Base-by-base conservation (phyloP, 1,284 basidiomycete genomes). In the Pseudomicrostroma phylloplanum region DNA sequence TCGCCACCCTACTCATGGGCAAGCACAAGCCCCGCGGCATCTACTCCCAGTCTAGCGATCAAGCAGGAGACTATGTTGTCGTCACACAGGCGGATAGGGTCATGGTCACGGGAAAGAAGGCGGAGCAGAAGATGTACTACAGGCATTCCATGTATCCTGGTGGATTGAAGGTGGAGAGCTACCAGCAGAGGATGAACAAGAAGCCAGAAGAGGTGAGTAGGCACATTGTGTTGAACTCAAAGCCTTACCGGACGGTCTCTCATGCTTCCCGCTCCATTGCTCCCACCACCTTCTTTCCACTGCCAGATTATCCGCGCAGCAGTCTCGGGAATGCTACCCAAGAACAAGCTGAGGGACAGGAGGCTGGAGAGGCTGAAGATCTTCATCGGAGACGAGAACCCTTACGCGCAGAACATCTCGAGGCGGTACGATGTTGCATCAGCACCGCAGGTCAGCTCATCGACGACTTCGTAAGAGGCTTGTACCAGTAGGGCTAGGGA, bases 1-100 rank as follows among this genome's bases (percentile, higher is more conserved):
- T 98, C 76, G 96, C 96, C 0, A 86, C 90, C 62, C 90, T 92
- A 26, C 84, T 98, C 60, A 97, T 97, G 93, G 96, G 96, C 79
- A 98, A 98, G 83, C 91, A 98, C 81, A 99, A 98, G 80, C 94
- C 96, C 19, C 11, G 43, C 8, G 57, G 57, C 19, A 91, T 96
- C 57, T 97, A 91, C 73, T 91, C 97, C 81, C 91, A 90, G 23
- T 85, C 74, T 25, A 63, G 67, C 36, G 77, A 79, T 54, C 51
- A 54, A 25, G 59, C 66, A 1, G 77, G 96, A 39, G 96, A 98
- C 85, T 98, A 97, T 80, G 92, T 98, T 39, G 86, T 97, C 23
- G 92, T 99, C 9, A 96, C 92, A 21, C 90, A 98, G 78, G 90
- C 92, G 1, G 83, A 86, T 61, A 85, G 88, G 30, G 85, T 98